Base-by-base conservation (phyloP, 495 filamentous ascomycete species). In the Echria macrotheca region DNA sequence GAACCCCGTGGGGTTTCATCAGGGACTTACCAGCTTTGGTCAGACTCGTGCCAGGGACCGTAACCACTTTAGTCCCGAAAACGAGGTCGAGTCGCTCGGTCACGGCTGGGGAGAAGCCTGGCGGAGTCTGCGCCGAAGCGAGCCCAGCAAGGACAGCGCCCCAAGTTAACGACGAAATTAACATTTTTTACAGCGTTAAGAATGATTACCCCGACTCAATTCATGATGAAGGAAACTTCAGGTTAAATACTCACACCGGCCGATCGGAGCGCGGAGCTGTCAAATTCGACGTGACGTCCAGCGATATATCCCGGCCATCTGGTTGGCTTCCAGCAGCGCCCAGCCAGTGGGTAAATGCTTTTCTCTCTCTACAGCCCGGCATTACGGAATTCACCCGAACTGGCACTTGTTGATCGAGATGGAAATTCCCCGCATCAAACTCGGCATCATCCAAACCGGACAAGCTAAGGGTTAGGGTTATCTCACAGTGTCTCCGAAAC, bases 21-120 rank as follows among this genome's bases (percentile, higher is more conserved):
- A 3, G 21, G n/a, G 12, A 26, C 54, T 2, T 52, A 62, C 66
- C 55, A 1, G 69, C 50, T 49, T 69, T 73, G 3, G 65, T 59
- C 22, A 74, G 12, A 19, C 61, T 54, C 14, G 64, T 55, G 8
- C 73, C 73, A 0, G 70, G 68, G 2, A 64, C 64, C 0, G 57
- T 58, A 18, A 72, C 50, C 25, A 43, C 49, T 41, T 70, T 72
- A 28, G 65, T 56, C 17, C 70, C 71, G 50, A 68, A 73, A 2
- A 67, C 63, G 38, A 76, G 63, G 45, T 73, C 70, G 1, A 76
- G 64, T 28, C 66, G 66, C 28, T 60, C 59, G 11, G 55, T 61
- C 5, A 72, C 70, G 1, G 25, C 55, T 1, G 71, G 73, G 0
- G 53, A 45, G 41, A 74, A 74, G 4, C 69, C 73, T 8, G 48